These are phyloP conservation scores for Immersiella caudata DNA, from an alignment of 495 filamentous ascomycete species.

Conservation along the genomic window DNA sequence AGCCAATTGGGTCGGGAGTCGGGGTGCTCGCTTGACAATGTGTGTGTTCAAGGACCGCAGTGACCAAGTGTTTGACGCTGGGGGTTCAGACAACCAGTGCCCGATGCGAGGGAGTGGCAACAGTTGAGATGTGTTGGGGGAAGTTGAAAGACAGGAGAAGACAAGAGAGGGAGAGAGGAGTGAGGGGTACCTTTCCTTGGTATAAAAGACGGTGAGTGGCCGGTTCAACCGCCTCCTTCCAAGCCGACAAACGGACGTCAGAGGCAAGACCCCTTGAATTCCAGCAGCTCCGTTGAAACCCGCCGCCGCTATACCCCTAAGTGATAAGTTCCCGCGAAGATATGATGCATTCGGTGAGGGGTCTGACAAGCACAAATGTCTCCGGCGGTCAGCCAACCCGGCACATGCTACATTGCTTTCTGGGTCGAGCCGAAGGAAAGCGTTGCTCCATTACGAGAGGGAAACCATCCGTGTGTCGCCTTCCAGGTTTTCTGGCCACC, in stretches of 20 bases:
- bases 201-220: slow-evolving; percentile 14
- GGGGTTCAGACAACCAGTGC: neutral
- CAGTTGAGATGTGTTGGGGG: slow-evolving; percentile 1
- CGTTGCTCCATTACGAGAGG: slow-evolving; percentile 14
- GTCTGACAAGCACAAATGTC: slow-evolving; percentile 2
- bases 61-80: neutral
- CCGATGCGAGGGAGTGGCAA: slow-evolving; percentile 5
- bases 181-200: neutral
- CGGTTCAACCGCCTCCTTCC: slow-evolving; percentile 1
- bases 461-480: neutral
- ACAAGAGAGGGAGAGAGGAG: neutral
- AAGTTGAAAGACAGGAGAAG: slow-evolving; percentile 1
- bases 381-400: neutral
- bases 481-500: neutral
- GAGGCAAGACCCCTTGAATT: neutral
- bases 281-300: slow-evolving; percentile 1
- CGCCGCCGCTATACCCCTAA: slow-evolving; percentile 27
- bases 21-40: neutral
- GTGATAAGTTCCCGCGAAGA: slow-evolving; percentile 19
- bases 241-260: neutral
- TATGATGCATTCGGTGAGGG: slow-evolving; percentile 5
- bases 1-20: slow-evolving; percentile 4
- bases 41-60: neutral
- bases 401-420: neutral
- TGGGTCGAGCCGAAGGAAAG: slow-evolving; percentile 18